phyloP scores from a whole-genome alignment of 345 rosid genomes.

The Ceriops decandra region DNA sequence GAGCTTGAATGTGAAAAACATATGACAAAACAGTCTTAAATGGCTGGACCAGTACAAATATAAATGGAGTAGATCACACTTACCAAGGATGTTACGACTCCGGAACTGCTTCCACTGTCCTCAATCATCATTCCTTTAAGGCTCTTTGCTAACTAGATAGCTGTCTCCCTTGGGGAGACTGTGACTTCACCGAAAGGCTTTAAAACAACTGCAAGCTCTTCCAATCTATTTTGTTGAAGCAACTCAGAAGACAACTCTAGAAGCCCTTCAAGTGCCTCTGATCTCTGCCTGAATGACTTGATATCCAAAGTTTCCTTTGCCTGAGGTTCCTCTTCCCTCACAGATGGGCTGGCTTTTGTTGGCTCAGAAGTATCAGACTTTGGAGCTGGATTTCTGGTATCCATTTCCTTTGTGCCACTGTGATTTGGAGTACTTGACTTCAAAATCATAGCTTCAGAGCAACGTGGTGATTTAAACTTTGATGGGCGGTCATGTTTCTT shows the following conservation, averaged over 20 bases:
- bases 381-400: conserved; percentile 27
- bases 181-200: conserved; percentile 92
- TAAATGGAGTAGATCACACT: conserved; percentile 18
- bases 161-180: conserved; percentile 96
- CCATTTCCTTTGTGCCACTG: conserved; percentile 38
- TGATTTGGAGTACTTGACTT: conserved; percentile 40
- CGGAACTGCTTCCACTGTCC: conserved; percentile 51
- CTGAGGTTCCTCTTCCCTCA: conserved; percentile 52
- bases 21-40: conserved; percentile 9
- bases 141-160: conserved; percentile 94
- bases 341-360: conserved; percentile 33
- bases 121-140: conserved; percentile 92
- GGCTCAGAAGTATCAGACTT: conserved; percentile 44
- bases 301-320: conserved; percentile 74
- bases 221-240: conserved; percentile 75
- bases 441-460: conserved; percentile 39
- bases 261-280: conserved; percentile 97
- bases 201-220: conserved; percentile 85
- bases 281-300: conserved; percentile 92
- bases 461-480: conserved; percentile 36
- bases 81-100: conserved; percentile 28
- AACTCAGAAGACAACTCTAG: conserved; percentile 86
- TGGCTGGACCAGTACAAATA: conserved; percentile 8
- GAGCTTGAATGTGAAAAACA: conserved; percentile 16
- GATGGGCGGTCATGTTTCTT: conserved; percentile 36